Conservation (phyloP, 257 asterid species). For the Scutellaria galericulata region DNA sequence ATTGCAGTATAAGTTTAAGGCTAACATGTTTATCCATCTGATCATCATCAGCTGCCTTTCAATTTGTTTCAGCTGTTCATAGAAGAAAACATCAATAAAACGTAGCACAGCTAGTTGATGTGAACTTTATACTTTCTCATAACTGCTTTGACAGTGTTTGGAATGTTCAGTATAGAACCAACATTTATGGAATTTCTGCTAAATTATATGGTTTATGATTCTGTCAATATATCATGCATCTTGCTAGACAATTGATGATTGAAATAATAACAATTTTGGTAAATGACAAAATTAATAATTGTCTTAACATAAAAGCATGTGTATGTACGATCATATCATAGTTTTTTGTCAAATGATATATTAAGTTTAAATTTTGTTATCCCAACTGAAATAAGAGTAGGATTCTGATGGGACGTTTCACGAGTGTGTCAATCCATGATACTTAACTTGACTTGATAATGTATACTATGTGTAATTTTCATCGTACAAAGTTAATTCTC, state of each 20-base stretch:
- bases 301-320: too few relatives aligned
- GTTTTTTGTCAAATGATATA: too few relatives aligned
- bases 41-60: constrained; percentile 6
- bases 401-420: too few relatives aligned
- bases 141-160: constrained; percentile 16
- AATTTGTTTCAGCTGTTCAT: constrained; percentile 17
- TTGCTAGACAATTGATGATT: background rate
- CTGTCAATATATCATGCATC: background rate
- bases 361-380: too few relatives aligned
- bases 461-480: too few relatives aligned
- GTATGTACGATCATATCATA: too few relatives aligned
- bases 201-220: background rate
- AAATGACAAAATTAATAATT: too few relatives aligned
- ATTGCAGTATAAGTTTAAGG: constrained; percentile 34
- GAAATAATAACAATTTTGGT: too few relatives aligned
- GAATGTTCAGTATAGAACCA: background rate
- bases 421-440: too few relatives aligned
- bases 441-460: too few relatives aligned
- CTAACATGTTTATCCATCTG: constrained; percentile 6
- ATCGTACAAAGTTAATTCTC: too few relatives aligned
- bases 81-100: constrained; percentile 14
- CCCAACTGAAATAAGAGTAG: too few relatives aligned
- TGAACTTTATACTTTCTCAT: background rate
- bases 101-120: constrained; percentile 27
- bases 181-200: background rate